Percentiles rank a stretch among this genome's conserved stretches.
These are phyloP conservation scores for Isoetes taiwanensis DNA, from an alignment of 75 land plant genomes.

Conservation along the genomic window DNA sequence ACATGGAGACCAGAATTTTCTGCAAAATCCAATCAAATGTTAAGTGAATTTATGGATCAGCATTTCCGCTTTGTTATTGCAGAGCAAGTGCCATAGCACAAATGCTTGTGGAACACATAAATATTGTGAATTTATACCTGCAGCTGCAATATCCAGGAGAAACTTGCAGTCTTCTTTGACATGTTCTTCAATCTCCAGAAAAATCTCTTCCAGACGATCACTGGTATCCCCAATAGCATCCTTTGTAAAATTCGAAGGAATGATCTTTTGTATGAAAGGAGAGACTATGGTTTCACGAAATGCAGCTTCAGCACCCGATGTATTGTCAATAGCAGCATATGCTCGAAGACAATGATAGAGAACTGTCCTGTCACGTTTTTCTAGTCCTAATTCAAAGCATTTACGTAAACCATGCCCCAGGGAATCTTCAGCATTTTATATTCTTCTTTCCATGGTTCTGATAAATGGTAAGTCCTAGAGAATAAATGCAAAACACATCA, in stretches of 20 bases:
- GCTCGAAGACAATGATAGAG: constrained; percentile 91
- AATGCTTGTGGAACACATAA: too few relatives aligned
- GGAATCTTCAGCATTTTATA: constrained; percentile 53
- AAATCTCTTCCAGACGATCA: constrained; percentile 61
- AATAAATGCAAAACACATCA: background rate
- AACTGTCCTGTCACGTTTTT: constrained; percentile 55
- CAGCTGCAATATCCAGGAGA: constrained; percentile 71
- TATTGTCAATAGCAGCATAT: constrained; percentile 94
- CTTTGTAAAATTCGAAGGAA: constrained; percentile 24
- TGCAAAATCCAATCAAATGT: constrained; percentile 23
- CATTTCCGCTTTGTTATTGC: too few relatives aligned
- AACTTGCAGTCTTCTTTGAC: constrained; percentile 81
- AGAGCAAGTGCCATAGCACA: too few relatives aligned
- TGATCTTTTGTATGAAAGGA: constrained; percentile 49
- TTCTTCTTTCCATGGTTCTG: constrained; percentile 75
- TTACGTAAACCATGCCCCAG: constrained; percentile 58
- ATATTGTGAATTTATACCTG: constrained; percentile 32
- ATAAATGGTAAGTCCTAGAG: constrained; percentile 92
- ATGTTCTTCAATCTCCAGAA: constrained; percentile 40
- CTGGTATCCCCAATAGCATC: constrained; percentile 24
- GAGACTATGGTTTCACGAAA: constrained; percentile 69
- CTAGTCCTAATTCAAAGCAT: constrained; percentile 69
- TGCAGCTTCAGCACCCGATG: constrained; percentile 68
- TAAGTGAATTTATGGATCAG: background rate
- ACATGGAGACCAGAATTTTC: constrained; percentile 95